phyloP scores from a whole-genome alignment of 2,329 filamentous ascomycete genomes.

The Trichoderma sp. region DNA sequence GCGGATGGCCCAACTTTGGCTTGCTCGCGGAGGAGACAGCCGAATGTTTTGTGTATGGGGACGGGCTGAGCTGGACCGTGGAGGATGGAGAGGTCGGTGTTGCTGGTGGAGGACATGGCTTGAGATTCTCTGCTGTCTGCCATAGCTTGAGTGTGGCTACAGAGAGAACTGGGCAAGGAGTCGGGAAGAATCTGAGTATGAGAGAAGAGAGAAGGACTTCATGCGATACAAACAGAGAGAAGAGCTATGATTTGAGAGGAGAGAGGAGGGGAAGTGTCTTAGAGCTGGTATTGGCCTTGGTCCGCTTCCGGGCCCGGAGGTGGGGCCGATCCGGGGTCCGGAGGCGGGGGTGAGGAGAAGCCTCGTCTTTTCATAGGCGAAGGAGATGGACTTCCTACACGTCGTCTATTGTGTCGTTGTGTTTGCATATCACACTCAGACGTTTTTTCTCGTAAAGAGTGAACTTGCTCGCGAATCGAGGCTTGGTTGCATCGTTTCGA shows the following conservation, averaged over 20 bases:
- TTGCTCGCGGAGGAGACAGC: not conserved
- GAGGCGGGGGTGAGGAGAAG: not conserved
- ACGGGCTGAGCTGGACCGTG: not conserved
- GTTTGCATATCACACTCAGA: not conserved
- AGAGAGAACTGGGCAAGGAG: not conserved
- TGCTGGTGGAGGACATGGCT: not conserved
- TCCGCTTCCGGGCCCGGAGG: not conserved
- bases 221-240: not conserved
- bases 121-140: not conserved
- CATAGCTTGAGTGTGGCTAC: not conserved
- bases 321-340: not conserved
- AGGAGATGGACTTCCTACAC: not conserved
- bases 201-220: not conserved
- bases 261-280: not conserved
- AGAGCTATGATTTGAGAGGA: not conserved
- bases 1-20: not conserved
- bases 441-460: not conserved
- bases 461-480: not conserved
- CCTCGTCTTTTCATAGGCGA: not conserved
- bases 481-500: not conserved
- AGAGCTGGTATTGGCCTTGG: not conserved
- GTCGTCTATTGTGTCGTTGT: not conserved
- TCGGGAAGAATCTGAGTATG: not conserved
- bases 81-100: conserved; percentile 8
- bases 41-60: not conserved